Evolutionary conservation across 805 yeast species (phyloP).

Genomic region (Blastobotrys terrestris): DNA sequence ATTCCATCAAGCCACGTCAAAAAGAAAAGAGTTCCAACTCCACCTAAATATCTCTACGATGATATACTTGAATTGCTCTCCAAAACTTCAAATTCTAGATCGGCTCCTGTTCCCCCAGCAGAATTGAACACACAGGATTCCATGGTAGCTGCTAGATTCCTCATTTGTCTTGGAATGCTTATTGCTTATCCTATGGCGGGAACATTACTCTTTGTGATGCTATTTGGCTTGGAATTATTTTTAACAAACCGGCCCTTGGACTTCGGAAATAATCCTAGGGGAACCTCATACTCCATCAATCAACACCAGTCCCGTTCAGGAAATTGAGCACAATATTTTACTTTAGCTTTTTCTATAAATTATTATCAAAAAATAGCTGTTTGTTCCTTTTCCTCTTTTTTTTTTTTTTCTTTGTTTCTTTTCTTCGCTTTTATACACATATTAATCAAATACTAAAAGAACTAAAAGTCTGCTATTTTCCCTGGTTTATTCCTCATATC

Average conservation of each 20-base stretch:
- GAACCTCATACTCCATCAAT: neutral
- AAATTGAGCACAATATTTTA: too few relatives aligned
- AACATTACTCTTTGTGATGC: constrained; percentile 5
- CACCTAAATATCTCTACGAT: neutral
- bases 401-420: too few relatives aligned
- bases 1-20: neutral
- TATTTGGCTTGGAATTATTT: constrained; percentile 10
- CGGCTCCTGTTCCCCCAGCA: neutral
- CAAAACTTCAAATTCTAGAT: neutral
- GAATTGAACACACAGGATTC: neutral
- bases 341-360: neutral
- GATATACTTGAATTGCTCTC: neutral
- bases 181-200: constrained; percentile 10
- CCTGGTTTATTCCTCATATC: constrained; percentile 21
- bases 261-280: neutral
- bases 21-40: neutral
- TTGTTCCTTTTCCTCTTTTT: neutral
- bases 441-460: neutral
- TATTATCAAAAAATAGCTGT: neutral
- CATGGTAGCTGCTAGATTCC: constrained; percentile 3
- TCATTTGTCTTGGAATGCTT: constrained; percentile 7
- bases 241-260: neutral
- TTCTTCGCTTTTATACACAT: too few relatives aligned
- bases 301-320: too few relatives aligned
- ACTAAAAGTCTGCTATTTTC: neutral